These are phyloP conservation scores for Saturnispora ahearnii DNA, from an alignment of 805 yeast species.

Conservation along the genomic window DNA sequence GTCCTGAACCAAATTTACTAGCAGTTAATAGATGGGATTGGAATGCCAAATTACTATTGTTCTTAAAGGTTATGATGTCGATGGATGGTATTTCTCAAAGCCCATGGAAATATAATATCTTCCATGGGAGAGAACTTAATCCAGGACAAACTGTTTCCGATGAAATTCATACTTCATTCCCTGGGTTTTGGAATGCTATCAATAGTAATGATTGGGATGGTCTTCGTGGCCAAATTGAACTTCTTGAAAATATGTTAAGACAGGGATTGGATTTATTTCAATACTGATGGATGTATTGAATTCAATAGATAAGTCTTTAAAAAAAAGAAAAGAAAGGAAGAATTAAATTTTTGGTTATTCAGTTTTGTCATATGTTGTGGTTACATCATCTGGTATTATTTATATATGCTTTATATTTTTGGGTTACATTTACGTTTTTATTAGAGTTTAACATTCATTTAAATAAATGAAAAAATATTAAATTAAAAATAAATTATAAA, in stretches of 20 bases:
- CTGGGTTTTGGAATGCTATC: constrained; percentile 64
- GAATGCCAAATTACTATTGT: constrained; percentile 55
- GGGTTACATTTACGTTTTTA: not conserved
- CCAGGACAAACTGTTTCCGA: constrained; percentile 45
- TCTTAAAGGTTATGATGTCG: constrained; percentile 46
- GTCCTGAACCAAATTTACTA: constrained; percentile 63
- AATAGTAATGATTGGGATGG: constrained; percentile 36
- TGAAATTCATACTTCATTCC: constrained; percentile 58
- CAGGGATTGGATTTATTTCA: constrained; percentile 20
- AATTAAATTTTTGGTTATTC: not conserved
- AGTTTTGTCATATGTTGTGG: not conserved
- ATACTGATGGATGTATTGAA: constrained; percentile 1
- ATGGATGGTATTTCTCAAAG: constrained; percentile 39
- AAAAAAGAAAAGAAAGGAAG: not conserved
- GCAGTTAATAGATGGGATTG: constrained; percentile 70
- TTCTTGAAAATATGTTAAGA: constrained; percentile 31
- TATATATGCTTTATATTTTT: not conserved
- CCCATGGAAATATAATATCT: constrained; percentile 55
- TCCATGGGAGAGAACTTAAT: constrained; percentile 63
- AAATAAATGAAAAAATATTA: not conserved
- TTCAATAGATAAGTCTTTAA: not conserved
- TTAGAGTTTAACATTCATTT: too few relatives aligned
- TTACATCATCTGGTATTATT: not conserved
- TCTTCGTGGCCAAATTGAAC: constrained; percentile 47
- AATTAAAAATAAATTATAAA: not conserved